Conservation (phyloP, 176 grass and related monocot species). For the Eragrostis curvula region DNA sequence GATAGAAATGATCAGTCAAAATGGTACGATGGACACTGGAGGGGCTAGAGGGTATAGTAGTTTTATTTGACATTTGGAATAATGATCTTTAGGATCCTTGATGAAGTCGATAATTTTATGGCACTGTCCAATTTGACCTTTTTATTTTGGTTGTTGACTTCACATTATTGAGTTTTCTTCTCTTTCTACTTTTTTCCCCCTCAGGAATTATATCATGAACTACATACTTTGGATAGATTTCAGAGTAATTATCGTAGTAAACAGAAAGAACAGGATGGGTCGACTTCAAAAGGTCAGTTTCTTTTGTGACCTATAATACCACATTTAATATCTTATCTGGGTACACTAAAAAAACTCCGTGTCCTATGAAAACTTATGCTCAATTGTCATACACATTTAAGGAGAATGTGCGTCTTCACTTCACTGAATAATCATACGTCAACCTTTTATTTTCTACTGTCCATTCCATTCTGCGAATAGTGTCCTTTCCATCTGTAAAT, state of each 20-base stretch:
- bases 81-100: constrained; percentile 3
- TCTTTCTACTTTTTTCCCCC: background rate
- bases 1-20: background rate
- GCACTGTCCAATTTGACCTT: background rate
- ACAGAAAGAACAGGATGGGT: constrained; percentile 71
- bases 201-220: constrained; percentile 98
- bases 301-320: constrained; percentile 18
- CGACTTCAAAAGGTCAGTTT: constrained; percentile 76
- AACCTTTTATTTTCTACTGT: constrained; percentile 1
- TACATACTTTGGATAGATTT: constrained; percentile 94
- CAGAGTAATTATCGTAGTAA: constrained; percentile 78
- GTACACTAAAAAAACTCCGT: constrained; percentile 16
- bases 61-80: constrained; percentile 14
- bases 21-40: constrained; percentile 4
- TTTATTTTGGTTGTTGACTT: constrained; percentile 29
- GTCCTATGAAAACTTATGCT: background rate
- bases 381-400: constrained; percentile 7
- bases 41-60: background rate
- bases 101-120: background rate
- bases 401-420: background rate
- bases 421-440: constrained; percentile 11
- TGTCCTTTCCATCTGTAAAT: background rate
- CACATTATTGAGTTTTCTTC: constrained; percentile 27
- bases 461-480: background rate
- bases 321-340: constrained; percentile 18